Base-by-base conservation (phyloP, 2,329 filamentous ascomycete genomes). In the Aspergillus glaucus region DNA sequence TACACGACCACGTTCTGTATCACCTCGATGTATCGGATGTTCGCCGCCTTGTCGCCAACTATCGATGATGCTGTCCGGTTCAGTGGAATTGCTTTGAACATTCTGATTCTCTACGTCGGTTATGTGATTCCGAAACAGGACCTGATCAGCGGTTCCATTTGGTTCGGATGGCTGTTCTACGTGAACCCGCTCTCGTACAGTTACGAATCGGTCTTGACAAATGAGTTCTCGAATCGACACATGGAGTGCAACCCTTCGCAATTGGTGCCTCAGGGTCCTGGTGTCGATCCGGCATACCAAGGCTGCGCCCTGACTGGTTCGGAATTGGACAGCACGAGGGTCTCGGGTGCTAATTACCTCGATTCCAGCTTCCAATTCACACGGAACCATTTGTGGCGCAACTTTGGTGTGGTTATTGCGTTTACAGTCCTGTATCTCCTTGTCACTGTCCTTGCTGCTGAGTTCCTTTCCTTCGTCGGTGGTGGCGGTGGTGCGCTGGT, bases 351-450 rank as follows among this genome's bases (percentile, higher is more conserved):
- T 2, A 67, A 68, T 19, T 87, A 85, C 56, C 61, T 85, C 2
- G 56, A 69, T 8, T 72, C 73, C 0, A 75, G 75, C 6, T 86
- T 79, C 64, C 70, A 76, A 41, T 85, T 84, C 57, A 75, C 75
- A 0, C 71, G 80, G 15, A 69, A 67, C 22, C 75, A 86, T 58
- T 65, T 85, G 0, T 86, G 83, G 75, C 81, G 87, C 3, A 90
- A 92, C 63, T 89, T 87, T 59, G 87, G 85, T 28, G 83, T 91
- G 3, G 69, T 93, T 1, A 82, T 91, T 56, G 87, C 85, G 0
- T 93, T 88, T 55, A 79, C 82, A 1, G 74, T 88, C 1, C 76
- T 89, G 4, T 94, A 92, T 61, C 79, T 94, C 10, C 55, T 84
- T 9, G 68, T 92, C 26, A 92, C 87, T 0, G 78, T 86, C 4